Percentiles rank a stretch among this genome's conserved stretches.
These are phyloP conservation scores for Fomitopsis schrenkii DNA, from an alignment of 1,284 basidiomycete species.

Conservation along the genomic window DNA sequence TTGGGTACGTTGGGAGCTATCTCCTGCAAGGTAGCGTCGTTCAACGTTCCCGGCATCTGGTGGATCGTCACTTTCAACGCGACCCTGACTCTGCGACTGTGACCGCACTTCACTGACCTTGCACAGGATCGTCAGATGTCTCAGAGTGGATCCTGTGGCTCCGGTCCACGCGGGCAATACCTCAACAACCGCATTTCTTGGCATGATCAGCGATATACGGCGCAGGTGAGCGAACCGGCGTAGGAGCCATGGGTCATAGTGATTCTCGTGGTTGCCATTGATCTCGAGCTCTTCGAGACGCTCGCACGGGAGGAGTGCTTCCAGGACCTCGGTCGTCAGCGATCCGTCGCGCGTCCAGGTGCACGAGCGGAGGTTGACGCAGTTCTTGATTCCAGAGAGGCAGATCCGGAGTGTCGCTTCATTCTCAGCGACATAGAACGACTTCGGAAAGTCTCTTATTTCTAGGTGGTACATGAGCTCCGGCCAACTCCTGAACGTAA, in stretches of 20 bases:
- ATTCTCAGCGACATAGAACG: slow-evolving; percentile 26
- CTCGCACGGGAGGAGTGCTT: slow-evolving; percentile 39
- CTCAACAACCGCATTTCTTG: slow-evolving; percentile 47
- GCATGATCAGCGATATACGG: slow-evolving; percentile 68
- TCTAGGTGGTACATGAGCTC: slow-evolving; percentile 32
- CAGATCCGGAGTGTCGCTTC: slow-evolving; percentile 37
- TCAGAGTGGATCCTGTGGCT: slow-evolving; percentile 39
- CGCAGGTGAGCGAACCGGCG: slow-evolving; percentile 35
- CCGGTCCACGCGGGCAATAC: slow-evolving; percentile 49
- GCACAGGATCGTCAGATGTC: slow-evolving; percentile 60
- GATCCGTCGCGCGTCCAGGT: slow-evolving; percentile 77
- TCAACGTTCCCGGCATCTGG: slow-evolving; percentile 52
- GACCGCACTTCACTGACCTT: slow-evolving; percentile 40
- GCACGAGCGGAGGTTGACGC: slow-evolving; percentile 53
- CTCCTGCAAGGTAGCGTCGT: slow-evolving; percentile 45
- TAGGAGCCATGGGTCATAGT: slow-evolving; percentile 51
- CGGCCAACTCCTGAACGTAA: too few species aligned
- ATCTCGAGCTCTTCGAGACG: slow-evolving; percentile 56
- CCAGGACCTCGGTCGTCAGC: slow-evolving; percentile 51
- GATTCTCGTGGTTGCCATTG: slow-evolving; percentile 55
- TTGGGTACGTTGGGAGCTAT: slow-evolving; percentile 44
- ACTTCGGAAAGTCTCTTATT: slow-evolving; percentile 64
- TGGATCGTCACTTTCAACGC: neutral
- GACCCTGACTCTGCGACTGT: neutral
- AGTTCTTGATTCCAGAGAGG: slow-evolving; percentile 50